phyloP scores from a whole-genome alignment of 2,329 filamentous ascomycete species.

The Ascochyta clinopodiicola region DNA sequence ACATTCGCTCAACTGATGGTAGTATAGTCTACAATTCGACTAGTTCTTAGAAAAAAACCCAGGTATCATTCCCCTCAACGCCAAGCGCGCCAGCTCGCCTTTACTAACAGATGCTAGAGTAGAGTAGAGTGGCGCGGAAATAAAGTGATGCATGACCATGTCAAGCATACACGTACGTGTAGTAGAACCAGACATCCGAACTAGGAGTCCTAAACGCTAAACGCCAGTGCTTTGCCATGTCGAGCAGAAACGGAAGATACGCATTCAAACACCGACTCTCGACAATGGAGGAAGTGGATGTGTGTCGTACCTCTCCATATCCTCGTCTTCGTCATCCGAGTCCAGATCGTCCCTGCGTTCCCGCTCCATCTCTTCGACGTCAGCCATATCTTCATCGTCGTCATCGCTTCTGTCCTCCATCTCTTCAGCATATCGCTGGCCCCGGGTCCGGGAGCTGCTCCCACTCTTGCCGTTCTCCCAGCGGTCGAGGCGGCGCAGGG shows the following conservation, averaged over 20 bases:
- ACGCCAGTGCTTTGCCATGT: no score
- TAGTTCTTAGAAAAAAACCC: no score
- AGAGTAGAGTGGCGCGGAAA: no score
- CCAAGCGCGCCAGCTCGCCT: no score
- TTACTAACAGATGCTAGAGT: no score
- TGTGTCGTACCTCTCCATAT: slow-evolving; percentile 31
- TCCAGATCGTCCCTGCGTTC: slow-evolving; percentile 40
- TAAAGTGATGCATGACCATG: no score
- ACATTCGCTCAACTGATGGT: no score
- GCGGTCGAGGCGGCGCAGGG: slow-evolving; percentile 69
- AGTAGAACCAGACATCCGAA: no score
- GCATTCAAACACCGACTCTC: not conserved
- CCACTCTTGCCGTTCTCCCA: slow-evolving; percentile 63
- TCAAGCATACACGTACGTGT: no score
- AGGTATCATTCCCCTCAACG: no score
- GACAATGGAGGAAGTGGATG: not conserved
- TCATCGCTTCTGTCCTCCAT: slow-evolving; percentile 18
- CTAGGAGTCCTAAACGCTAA: no score
- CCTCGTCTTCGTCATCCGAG: slow-evolving; percentile 38
- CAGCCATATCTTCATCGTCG: slow-evolving; percentile 43
- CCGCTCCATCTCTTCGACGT: slow-evolving; percentile 26
- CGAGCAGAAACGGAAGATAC: not conserved
- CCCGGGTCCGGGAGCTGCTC: slow-evolving; percentile 2
- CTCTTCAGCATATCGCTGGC: slow-evolving; percentile 6
- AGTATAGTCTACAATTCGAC: no score